These are phyloP conservation scores for Pyrus hybrid DNA, from an alignment of 331 rosid species.

Conservation along the genomic window DNA sequence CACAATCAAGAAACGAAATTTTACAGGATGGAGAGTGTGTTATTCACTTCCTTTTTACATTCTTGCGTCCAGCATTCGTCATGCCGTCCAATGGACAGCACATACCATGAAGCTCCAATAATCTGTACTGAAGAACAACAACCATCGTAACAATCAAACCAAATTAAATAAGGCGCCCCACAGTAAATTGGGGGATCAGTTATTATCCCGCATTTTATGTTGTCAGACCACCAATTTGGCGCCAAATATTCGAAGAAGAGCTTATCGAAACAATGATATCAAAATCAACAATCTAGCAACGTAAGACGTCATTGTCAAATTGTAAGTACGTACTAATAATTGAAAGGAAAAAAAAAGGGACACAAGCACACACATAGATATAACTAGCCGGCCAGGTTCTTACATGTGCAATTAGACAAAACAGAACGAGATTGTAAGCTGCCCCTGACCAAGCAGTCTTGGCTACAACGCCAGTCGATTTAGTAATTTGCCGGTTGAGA, in stretches of 20 bases:
- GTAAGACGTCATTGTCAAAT: neutral
- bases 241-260: neutral
- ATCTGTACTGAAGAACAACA: slow-evolving; percentile 51
- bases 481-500: slow-evolving; percentile 52
- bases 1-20: slow-evolving; percentile 49
- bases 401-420: slow-evolving; percentile 74
- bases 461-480: slow-evolving; percentile 68
- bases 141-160: neutral
- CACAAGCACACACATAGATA: neutral
- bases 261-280: neutral
- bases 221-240: neutral
- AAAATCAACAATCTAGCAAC: neutral
- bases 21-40: slow-evolving; percentile 77
- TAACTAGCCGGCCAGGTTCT: neutral
- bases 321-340: neutral
- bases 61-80: slow-evolving; percentile 59
- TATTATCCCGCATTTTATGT: neutral
- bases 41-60: slow-evolving; percentile 48
- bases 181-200: neutral
- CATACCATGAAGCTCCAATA: slow-evolving; percentile 77
- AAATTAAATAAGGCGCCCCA: neutral
- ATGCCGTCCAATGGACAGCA: slow-evolving; percentile 65
- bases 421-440: slow-evolving; percentile 66
- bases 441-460: slow-evolving; percentile 83
- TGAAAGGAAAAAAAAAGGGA: neutral